These are phyloP conservation scores for Gomphus bonarii DNA, from an alignment of 1,284 basidiomycete species.

Conservation along the genomic window DNA sequence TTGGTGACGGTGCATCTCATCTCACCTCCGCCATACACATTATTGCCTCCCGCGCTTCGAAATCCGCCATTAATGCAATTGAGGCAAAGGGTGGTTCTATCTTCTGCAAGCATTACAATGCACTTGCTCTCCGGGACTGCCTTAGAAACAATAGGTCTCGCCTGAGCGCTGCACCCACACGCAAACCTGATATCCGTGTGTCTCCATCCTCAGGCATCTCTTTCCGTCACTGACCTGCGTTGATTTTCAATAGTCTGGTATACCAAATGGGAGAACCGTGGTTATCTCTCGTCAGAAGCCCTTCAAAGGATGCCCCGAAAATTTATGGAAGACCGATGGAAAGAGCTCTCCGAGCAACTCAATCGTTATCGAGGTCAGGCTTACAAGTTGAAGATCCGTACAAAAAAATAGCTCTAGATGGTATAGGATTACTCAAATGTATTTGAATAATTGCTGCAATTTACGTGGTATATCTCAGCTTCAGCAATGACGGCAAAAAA, in stretches of 20 bases:
- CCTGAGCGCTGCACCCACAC: slow-evolving; percentile 68
- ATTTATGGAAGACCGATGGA: slow-evolving; percentile 60
- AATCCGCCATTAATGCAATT: slow-evolving; percentile 78
- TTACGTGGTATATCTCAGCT: too few species aligned
- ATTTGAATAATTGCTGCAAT: too few species aligned
- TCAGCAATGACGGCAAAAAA: too few species aligned
- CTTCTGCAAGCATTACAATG: slow-evolving; percentile 89
- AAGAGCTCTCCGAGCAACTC: slow-evolving; percentile 48
- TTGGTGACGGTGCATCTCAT: slow-evolving; percentile 66
- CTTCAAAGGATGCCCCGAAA: slow-evolving; percentile 38
- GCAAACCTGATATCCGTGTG: slow-evolving; percentile 77
- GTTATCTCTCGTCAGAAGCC: slow-evolving; percentile 55
- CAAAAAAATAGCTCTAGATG: not conserved
- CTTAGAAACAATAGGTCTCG: slow-evolving; percentile 64
- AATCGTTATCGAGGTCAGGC: slow-evolving; percentile 7
- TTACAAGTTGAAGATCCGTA: slow-evolving; percentile 2
- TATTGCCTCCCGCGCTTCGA: slow-evolving; percentile 77
- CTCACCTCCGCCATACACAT: slow-evolving; percentile 74
- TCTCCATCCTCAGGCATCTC: slow-evolving; percentile 12
- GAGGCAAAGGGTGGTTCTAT: slow-evolving; percentile 78
- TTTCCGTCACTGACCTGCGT: slow-evolving; percentile 4
- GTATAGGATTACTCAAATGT: not conserved
- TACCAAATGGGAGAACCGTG: slow-evolving; percentile 60
- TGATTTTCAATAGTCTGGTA: slow-evolving; percentile 52
- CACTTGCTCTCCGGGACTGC: slow-evolving; percentile 72